A percentile compares a stretch with the other conserved stretches of the same genome.
These are phyloP conservation scores for Cyberlindnera euphorbiae DNA, from an alignment of 805 yeast species.

Conservation along the genomic window DNA sequence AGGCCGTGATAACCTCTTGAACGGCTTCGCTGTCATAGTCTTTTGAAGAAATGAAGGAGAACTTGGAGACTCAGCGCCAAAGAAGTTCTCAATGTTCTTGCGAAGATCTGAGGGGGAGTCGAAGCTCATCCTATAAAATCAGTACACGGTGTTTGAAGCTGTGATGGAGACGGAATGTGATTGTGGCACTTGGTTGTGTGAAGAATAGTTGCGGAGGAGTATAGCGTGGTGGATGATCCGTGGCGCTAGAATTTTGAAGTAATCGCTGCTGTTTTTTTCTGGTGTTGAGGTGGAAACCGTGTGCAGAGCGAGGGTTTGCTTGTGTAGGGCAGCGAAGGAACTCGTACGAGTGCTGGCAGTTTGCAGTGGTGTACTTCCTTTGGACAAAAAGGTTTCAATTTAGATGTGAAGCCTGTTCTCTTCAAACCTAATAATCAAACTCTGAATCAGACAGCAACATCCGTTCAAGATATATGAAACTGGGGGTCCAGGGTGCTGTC, in stretches of 20 bases:
- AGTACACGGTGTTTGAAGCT: neutral
- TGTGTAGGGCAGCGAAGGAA: neutral
- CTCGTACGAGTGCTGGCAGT: neutral
- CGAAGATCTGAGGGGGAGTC: slow-evolving; percentile 21
- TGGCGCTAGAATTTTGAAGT: no score
- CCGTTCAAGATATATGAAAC: slow-evolving; percentile 6
- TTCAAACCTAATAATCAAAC: no score
- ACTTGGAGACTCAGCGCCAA: slow-evolving; percentile 22
- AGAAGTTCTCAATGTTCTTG: slow-evolving; percentile 21
- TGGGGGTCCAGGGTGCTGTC: no score
- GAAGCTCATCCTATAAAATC: slow-evolving; percentile 14
- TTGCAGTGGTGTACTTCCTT: no score
- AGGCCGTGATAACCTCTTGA: slow-evolving; percentile 17
- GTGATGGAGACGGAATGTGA: neutral
- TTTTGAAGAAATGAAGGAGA: slow-evolving; percentile 25
- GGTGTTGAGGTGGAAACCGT: slow-evolving; percentile 6
- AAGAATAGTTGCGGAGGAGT: no score
- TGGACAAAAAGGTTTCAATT: no score
- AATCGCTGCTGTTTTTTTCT: neutral
- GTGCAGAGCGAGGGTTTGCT: neutral
- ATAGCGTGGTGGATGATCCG: no score
- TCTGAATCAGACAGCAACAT: no score
- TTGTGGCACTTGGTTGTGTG: no score
- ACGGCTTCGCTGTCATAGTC: slow-evolving; percentile 9
- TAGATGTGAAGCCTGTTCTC: no score